These are phyloP conservation scores for Parafenestella ontariensis DNA, from an alignment of 2,329 filamentous ascomycete genomes.

Conservation along the genomic window DNA sequence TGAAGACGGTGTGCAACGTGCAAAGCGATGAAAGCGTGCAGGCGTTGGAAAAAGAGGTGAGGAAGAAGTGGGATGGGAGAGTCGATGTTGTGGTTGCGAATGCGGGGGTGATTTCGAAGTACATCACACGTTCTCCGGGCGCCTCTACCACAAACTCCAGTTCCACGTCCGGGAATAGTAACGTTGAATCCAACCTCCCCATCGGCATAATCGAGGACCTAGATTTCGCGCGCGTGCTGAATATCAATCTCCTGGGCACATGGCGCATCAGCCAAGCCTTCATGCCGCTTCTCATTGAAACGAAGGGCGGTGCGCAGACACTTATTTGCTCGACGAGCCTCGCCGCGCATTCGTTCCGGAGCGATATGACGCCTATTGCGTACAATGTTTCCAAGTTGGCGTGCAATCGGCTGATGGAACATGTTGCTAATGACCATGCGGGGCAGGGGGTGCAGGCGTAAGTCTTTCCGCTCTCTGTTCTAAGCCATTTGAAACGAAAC, in stretches of 20 bases:
- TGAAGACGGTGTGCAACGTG: slow-evolving; percentile 24
- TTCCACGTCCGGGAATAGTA: too few relatives aligned
- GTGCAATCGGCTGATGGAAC: slow-evolving; percentile 26
- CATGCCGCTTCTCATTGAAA: slow-evolving; percentile 18
- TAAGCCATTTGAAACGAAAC: too few relatives aligned
- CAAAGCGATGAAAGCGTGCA: slow-evolving; percentile 7
- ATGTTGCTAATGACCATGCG: slow-evolving; percentile 44
- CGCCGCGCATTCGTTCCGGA: slow-evolving; percentile 12
- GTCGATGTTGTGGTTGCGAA: slow-evolving; percentile 31
- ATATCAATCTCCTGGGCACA: slow-evolving; percentile 28
- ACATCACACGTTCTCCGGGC: slow-evolving; percentile 15
- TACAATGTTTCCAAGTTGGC: slow-evolving; percentile 30
- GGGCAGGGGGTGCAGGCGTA: slow-evolving; percentile 23
- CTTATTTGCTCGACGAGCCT: slow-evolving; percentile 20
- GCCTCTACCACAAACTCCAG: too few relatives aligned
- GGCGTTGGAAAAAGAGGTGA: slow-evolving; percentile 9
- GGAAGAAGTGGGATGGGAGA: slow-evolving; percentile 15
- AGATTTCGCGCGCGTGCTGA: slow-evolving; percentile 28
- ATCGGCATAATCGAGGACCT: slow-evolving; percentile 21
- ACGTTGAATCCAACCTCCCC: slow-evolving; percentile 23
- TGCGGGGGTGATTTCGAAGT: slow-evolving; percentile 25
- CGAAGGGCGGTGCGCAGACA: slow-evolving; percentile 17
- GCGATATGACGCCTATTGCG: slow-evolving; percentile 19
- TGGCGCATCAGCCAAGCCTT: slow-evolving; percentile 26
- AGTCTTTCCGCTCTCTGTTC: too few relatives aligned